These are phyloP conservation scores for Perkinsus olseni DNA, from an alignment of 169 alveolate genomes.

Conservation along the genomic window DNA sequence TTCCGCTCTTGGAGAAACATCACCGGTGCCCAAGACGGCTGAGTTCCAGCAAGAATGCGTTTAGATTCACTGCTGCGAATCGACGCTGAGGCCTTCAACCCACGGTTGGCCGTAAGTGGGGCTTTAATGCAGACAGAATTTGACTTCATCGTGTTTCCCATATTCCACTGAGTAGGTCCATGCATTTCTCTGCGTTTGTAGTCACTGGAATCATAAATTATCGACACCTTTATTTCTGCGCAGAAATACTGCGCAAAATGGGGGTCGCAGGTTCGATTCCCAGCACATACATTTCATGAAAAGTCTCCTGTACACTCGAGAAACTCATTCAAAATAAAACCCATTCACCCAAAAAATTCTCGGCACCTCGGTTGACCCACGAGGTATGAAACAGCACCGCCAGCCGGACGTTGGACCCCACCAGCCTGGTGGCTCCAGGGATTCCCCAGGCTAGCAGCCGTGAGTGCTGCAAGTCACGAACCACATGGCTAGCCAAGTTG, in stretches of 20 bases:
- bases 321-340: neutral
- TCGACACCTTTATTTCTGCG: neutral
- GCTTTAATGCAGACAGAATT: neutral
- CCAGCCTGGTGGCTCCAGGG: too few species aligned
- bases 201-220: neutral
- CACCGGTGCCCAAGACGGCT: too few species aligned
- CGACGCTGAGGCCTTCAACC: too few species aligned
- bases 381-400: too few species aligned
- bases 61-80: too few species aligned
- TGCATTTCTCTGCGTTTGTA: neutral
- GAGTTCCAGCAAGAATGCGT: too few species aligned
- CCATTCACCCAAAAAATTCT: neutral
- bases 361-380: neutral
- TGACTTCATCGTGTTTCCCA: neutral
- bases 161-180: neutral
- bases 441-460: neutral
- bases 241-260: neutral
- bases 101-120: neutral
- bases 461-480: neutral
- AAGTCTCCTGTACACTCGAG: neutral
- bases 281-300: neutral
- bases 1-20: too few species aligned
- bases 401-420: too few species aligned
- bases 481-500: neutral
- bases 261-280: neutral